Evolutionary conservation across 2,329 filamentous ascomycete species (phyloP).

Genomic region (Pochonia chlamydosporia): DNA sequence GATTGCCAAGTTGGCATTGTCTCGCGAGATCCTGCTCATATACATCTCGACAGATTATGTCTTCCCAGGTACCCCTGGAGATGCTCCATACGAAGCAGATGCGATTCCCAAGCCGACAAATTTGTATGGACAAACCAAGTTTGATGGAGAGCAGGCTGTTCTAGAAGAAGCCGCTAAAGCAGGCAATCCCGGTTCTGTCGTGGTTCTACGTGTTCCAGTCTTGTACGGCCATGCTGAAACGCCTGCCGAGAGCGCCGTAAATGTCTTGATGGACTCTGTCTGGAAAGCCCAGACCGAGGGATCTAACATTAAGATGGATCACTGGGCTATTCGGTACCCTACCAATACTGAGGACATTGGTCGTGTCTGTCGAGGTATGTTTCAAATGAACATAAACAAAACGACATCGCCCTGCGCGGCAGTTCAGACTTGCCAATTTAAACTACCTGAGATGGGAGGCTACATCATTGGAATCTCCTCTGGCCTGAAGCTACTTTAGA

Average conservation of each 20-base stretch:
- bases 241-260: constrained; percentile 74
- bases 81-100: constrained; percentile 72
- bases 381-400: constrained; percentile 8
- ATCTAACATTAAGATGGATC: constrained; percentile 68
- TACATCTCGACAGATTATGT: constrained; percentile 84
- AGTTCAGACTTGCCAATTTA: too few relatives aligned
- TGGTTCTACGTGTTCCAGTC: constrained; percentile 76
- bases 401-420: too few relatives aligned
- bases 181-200: constrained; percentile 47
- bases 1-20: constrained; percentile 61
- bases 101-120: constrained; percentile 66
- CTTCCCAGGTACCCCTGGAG: constrained; percentile 66
- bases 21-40: constrained; percentile 57
- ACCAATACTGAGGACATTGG: constrained; percentile 86
- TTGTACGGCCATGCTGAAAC: constrained; percentile 72
- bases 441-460: too few relatives aligned
- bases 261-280: constrained; percentile 70
- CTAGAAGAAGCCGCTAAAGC: constrained; percentile 51
- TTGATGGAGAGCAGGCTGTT: constrained; percentile 58
- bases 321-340: constrained; percentile 79
- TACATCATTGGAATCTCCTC: constrained; percentile 1
- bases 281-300: constrained; percentile 65
- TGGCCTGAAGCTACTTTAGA: background rate
- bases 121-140: constrained; percentile 60
- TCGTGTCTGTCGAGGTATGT: constrained; percentile 63